phyloP scores from a whole-genome alignment of 768 basidiomycete genomes.

The Boletus fagicola region DNA sequence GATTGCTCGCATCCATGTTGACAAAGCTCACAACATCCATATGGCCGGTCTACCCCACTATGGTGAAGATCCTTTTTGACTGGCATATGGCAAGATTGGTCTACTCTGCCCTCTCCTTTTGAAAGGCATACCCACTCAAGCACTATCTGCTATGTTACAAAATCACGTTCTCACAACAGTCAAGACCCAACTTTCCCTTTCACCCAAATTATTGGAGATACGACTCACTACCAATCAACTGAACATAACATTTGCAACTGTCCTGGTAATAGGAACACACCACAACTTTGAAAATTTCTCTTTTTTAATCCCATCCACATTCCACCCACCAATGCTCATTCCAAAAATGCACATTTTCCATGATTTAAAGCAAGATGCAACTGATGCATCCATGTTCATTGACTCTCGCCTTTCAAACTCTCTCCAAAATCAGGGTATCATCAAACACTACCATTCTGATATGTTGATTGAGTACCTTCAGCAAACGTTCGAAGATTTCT shows the following conservation, averaged over 20 bases:
- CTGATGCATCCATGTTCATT: neutral
- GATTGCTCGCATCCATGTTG: neutral
- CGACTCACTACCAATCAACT: too few species aligned
- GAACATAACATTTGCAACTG: too few species aligned
- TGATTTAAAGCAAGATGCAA: neutral
- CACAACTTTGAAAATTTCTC: neutral
- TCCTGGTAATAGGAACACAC: neutral
- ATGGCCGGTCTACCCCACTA: neutral
- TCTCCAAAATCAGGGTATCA: neutral
- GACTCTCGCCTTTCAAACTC: neutral
- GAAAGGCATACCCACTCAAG: too few species aligned
- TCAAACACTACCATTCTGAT: neutral
- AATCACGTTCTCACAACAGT: too few species aligned
- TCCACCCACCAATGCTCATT: neutral
- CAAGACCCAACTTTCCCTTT: too few species aligned
- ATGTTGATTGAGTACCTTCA: neutral
- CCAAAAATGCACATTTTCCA: neutral
- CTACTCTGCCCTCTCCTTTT: too few species aligned
- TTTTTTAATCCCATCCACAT: neutral
- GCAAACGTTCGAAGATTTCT: neutral
- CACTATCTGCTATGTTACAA: too few species aligned
- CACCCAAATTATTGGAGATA: too few species aligned
- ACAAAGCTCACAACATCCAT: neutral
- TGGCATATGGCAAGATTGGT: too few species aligned
- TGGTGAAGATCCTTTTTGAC: too few species aligned